Base-by-base conservation (phyloP, 2,329 filamentous ascomycete genomes). In the Penicillium corylophilum region DNA sequence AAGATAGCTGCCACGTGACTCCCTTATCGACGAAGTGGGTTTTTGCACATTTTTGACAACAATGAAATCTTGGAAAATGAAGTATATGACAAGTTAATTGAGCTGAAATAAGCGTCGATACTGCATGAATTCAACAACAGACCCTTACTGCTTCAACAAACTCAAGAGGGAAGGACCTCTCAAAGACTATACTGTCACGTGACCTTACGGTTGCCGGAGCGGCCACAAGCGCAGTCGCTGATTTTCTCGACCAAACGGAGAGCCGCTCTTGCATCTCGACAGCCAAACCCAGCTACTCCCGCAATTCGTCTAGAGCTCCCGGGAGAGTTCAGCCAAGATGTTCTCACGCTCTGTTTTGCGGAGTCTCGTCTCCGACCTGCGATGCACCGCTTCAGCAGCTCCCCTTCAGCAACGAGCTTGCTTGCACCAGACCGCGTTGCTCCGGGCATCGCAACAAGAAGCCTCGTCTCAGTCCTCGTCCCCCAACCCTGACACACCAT, bases 371-470 rank as follows among this genome's bases (percentile, higher is more conserved):
- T 54, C 61, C 62, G 56, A 66, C 54, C 20, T 64, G 54, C 59
- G 67, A 57, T 59, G 57, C 50, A 47, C 58, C 40, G 55, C 62
- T 42, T 44, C 59, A 35, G 56, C 62, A 53, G 46, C 55, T 58
- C 53, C 64, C 59, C 55, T 63, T 60, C 53, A 59, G 59, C 61
- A 69, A 64, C 72, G 74, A 63, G 72, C 72, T 61, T 70, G 66
- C 54, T 69, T 78, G 28, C 73, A 76, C 57, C 70, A 74, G 63
- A 65, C 67, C 46, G 64, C 70, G 20, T 61, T 60, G 35, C 54
- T 61, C 22, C 59, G 55, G 44, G 51, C 51, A 31, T 49, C 48
- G 56, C 63, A 57, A 55, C 57, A 54, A 54, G 55, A 52, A 55
- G 43, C 55, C 46, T 60, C 66, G 54, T 66, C 68, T 55, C 65